A percentile compares a stretch with the other conserved stretches of the same genome.
phyloP scores from a whole-genome alignment of 805 yeast genomes.

The Lipomyces orientalis region DNA sequence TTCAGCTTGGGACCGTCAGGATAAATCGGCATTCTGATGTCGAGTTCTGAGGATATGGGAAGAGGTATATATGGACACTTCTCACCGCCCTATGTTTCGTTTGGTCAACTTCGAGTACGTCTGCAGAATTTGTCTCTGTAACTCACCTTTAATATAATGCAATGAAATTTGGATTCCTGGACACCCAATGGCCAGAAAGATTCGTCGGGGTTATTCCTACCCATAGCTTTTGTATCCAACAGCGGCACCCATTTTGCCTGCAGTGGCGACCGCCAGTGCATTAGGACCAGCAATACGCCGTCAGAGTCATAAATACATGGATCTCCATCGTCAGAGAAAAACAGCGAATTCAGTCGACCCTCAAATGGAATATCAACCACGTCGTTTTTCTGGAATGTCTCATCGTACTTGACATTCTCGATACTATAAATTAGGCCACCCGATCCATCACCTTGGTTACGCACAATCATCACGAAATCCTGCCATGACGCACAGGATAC shows the following conservation, averaged over 20 bases:
- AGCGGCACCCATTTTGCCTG: slow-evolving; percentile 90
- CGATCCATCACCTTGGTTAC: slow-evolving; percentile 46
- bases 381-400: slow-evolving; percentile 46
- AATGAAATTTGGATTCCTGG: slow-evolving; percentile 65
- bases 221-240: slow-evolving; percentile 59
- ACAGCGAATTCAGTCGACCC: slow-evolving; percentile 62
- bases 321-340: slow-evolving; percentile 87
- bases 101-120: no score
- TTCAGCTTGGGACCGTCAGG: slow-evolving; percentile 39
- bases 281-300: slow-evolving; percentile 70
- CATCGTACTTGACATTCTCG: slow-evolving; percentile 53
- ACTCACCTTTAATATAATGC: slow-evolving; percentile 59
- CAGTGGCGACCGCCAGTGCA: slow-evolving; percentile 75
- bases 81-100: slow-evolving; percentile 59
- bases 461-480: slow-evolving; percentile 60
- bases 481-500: slow-evolving; percentile 71
- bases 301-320: slow-evolving; percentile 87
- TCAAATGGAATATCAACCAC: slow-evolving; percentile 47
- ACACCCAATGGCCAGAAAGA: slow-evolving; percentile 89
- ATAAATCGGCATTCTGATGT: slow-evolving; percentile 67
- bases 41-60: slow-evolving; percentile 81
- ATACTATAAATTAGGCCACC: slow-evolving; percentile 53
- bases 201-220: slow-evolving; percentile 59
- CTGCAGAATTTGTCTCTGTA: neutral
- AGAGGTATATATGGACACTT: slow-evolving; percentile 82